Evolutionary conservation across 495 filamentous ascomycete genomes (phyloP).

Genomic region (Neurospora tetrasperma): DNA sequence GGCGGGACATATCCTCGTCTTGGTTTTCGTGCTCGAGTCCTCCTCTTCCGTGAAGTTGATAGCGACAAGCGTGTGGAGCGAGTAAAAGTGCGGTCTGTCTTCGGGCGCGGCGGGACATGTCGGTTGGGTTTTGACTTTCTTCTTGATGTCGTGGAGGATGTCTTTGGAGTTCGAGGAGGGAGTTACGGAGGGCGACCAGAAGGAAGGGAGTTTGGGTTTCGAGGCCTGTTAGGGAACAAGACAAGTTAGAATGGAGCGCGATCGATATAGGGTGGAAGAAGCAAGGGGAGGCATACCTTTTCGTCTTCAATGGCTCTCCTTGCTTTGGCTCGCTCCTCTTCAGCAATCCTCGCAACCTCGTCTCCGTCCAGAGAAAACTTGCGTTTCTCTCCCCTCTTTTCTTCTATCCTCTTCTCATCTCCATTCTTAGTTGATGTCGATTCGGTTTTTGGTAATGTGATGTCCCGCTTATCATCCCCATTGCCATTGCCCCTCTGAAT

Average conservation of each 20-base stretch:
- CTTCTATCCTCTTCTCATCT: constrained; percentile 13
- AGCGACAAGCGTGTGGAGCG: constrained; percentile 68
- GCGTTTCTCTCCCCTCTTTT: constrained; percentile 50
- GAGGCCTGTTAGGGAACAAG: constrained; percentile 32
- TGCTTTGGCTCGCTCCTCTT: constrained; percentile 58
- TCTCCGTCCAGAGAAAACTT: constrained; percentile 80
- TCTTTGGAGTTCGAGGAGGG: constrained; percentile 46
- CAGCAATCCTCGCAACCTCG: constrained; percentile 60
- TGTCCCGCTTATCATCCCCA: constrained; percentile 22
- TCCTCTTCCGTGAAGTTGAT: constrained; percentile 74
- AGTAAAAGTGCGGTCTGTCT: constrained; percentile 62
- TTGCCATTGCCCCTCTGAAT: constrained; percentile 36
- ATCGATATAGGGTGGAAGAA: neutral
- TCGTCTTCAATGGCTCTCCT: constrained; percentile 60
- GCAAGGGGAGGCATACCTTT: constrained; percentile 42
- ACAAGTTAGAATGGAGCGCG: constrained; percentile 6
- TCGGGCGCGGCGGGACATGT: constrained; percentile 70
- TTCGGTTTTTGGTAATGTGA: constrained; percentile 1
- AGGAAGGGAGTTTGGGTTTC: constrained; percentile 72
- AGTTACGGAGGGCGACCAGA: constrained; percentile 87
- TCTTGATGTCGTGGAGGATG: constrained; percentile 45
- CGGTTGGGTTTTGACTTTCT: constrained; percentile 59
- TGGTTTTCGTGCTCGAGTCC: constrained; percentile 36
- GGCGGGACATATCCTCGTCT: constrained; percentile 66
- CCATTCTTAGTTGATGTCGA: neutral